Conservation (phyloP, 1,284 basidiomycete genomes). For the Omphalotus olearius region DNA sequence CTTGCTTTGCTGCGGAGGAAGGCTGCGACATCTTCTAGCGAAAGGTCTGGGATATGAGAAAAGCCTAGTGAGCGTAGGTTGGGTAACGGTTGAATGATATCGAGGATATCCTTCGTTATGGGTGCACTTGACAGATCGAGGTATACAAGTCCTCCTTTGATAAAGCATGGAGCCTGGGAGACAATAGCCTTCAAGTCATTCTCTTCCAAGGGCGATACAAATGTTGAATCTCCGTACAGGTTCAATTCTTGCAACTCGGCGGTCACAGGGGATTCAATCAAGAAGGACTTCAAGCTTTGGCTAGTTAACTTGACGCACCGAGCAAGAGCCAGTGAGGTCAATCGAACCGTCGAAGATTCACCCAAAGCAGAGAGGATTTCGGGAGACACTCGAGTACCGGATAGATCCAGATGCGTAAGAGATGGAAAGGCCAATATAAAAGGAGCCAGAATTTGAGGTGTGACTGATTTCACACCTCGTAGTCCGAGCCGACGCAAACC, state of each 20-base stretch:
- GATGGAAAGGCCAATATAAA: conserved; percentile 85
- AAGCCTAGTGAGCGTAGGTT: conserved; percentile 84
- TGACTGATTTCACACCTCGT: conserved; percentile 77
- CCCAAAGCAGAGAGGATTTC: conserved; percentile 73
- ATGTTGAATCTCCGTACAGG: conserved; percentile 87
- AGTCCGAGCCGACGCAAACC: conserved; percentile 82
- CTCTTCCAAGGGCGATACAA: conserved; percentile 72
- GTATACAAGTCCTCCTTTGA: conserved; percentile 73
- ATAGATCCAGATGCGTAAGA: conserved; percentile 89
- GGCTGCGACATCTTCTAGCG: conserved; percentile 61
- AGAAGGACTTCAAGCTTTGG: conserved; percentile 73
- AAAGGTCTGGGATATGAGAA: conserved; percentile 76
- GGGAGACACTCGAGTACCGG: conserved; percentile 78
- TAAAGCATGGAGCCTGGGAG: conserved; percentile 77
- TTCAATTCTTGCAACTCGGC: conserved; percentile 74
- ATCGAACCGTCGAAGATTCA: conserved; percentile 55
- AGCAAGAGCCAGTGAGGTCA: conserved; percentile 83
- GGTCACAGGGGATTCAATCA: conserved; percentile 68
- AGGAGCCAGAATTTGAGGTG: conserved; percentile 67
- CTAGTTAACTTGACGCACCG: conserved; percentile 85
- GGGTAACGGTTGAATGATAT: conserved; percentile 62
- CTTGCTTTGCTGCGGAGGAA: conserved; percentile 71
- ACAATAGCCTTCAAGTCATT: conserved; percentile 73
- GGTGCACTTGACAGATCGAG: conserved; percentile 88
- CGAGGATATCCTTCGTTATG: conserved; percentile 61